phyloP scores from a whole-genome alignment of 139 green algal species.

The Chlorella ohadii region DNA sequence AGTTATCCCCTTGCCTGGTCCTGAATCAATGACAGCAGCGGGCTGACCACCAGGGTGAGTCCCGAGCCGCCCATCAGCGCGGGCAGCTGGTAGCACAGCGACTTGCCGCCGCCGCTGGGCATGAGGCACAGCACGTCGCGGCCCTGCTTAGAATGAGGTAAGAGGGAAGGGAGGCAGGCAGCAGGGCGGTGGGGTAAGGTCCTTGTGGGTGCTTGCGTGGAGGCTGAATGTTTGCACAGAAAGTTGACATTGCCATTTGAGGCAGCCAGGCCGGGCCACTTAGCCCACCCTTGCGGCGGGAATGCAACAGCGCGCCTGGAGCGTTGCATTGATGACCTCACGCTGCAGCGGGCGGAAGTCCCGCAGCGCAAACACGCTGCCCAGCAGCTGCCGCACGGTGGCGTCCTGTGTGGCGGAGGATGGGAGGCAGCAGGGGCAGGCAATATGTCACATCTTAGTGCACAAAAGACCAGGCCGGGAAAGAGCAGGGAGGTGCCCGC shows the following conservation, averaged over 20 bases:
- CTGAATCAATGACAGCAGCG: constrained; percentile 77
- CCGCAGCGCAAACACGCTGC: constrained; percentile 52
- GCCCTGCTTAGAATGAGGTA: constrained; percentile 45
- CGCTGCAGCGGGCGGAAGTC: constrained; percentile 72
- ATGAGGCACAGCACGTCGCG: constrained; percentile 80
- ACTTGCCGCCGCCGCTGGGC: constrained; percentile 68
- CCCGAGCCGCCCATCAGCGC: constrained; percentile 53
- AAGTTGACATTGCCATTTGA: neutral
- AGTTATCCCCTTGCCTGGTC: constrained; percentile 64
- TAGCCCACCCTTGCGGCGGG: neutral
- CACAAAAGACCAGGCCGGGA: too few species aligned
- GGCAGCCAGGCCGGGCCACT: neutral
- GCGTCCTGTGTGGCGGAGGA: neutral
- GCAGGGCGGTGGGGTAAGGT: too few species aligned
- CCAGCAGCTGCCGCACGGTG: constrained; percentile 43
- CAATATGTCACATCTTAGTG: too few species aligned
- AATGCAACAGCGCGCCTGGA: constrained; percentile 32
- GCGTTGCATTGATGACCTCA: constrained; percentile 79
- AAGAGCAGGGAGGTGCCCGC: too few species aligned
- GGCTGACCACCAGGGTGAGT: constrained; percentile 72
- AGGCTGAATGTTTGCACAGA: too few species aligned
- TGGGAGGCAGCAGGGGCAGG: too few species aligned
- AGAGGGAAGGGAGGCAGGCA: too few species aligned
- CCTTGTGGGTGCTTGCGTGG: too few species aligned
- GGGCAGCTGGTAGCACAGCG: constrained; percentile 81